Evolutionary conservation across 768 basidiomycete species (phyloP), one percentile per base, ranked within the genome.

Genomic region (Kondoa subrosea): DNA sequence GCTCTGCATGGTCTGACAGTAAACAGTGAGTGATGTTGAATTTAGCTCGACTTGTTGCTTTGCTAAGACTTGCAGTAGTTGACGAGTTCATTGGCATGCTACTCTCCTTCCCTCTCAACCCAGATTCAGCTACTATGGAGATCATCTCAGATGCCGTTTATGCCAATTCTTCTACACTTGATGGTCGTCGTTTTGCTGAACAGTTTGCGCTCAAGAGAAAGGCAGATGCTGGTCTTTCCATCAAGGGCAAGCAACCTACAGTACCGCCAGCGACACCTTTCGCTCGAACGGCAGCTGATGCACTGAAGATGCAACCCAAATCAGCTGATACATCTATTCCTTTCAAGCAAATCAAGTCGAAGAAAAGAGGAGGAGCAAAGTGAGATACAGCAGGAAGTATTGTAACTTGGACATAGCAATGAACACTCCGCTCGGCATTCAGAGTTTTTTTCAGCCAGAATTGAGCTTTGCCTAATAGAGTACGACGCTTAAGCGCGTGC

Each of bases 41-140:
- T 29, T 69, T 30, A 26, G 29, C 17, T 15, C 25, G 15, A 1
- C 59, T 16, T 69, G 33, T 71, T 57, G 65, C 33, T n/a, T 59
- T 30, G 8, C 66, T 27, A 27, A 34, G 4, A 26, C 4, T 32
- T 56, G 34, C 50, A 64, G 2, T 73, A 95, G 92, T 93, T 65
- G 95, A 97, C 76, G 95, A 97, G 72, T 91, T 97, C 75, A 85
- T 90, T 74, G 86, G 88, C 59, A 93, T 97, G 90, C 80, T 99
- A 27, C 82, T 99, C 29, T 85, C 88, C 0, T 97, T 99, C 81
- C 88, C 93, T 1, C 78, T 96, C 64, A 91, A 97, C 71, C 79
- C 83, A 72, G 77, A 64, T 69, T 70, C 58, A 65, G 84, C 83
- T 17, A 89, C 87, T 0, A 78, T 84, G 57, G 95, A 99, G 78